Conservation (phyloP, 129 eudicot species). For the Chrysanthemum makinoi region DNA sequence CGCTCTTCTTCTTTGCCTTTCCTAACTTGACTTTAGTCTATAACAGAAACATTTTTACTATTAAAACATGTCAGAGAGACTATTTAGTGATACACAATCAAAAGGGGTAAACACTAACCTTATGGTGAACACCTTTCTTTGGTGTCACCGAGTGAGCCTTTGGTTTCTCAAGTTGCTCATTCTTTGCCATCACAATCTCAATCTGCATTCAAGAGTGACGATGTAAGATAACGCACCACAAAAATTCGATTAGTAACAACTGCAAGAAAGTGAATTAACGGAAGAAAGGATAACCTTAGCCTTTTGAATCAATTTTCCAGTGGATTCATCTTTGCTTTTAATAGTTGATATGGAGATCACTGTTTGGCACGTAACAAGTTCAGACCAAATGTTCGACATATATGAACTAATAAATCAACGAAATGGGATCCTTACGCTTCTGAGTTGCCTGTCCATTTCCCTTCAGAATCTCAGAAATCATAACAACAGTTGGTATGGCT, state of each 20-base stretch:
- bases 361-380: conserved; percentile 10
- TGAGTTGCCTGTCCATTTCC: conserved; percentile 35
- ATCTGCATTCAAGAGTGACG: conserved; percentile 20
- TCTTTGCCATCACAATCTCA: conserved; percentile 25
- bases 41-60: background rate
- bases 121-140: conserved; percentile 22
- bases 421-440: conserved; percentile 20
- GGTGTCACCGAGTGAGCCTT: conserved; percentile 12
- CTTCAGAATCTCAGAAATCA: conserved; percentile 32
- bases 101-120: conserved; percentile 14
- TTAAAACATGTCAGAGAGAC: background rate
- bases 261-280: background rate
- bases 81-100: background rate
- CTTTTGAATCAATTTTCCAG: conserved; percentile 22
- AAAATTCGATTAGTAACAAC: background rate
- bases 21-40: conserved; percentile 15
- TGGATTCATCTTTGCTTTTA: conserved; percentile 20
- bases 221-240: conserved; percentile 5
- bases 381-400: conserved; percentile 9
- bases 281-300: conserved; percentile 22
- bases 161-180: conserved; percentile 17
- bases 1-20: conserved; percentile 14
- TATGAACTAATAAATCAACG: background rate
- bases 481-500: conserved; percentile 35
- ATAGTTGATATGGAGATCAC: conserved; percentile 32